Conservation (phyloP, 106 monocot genomes). For the Gastrodia elata region DNA sequence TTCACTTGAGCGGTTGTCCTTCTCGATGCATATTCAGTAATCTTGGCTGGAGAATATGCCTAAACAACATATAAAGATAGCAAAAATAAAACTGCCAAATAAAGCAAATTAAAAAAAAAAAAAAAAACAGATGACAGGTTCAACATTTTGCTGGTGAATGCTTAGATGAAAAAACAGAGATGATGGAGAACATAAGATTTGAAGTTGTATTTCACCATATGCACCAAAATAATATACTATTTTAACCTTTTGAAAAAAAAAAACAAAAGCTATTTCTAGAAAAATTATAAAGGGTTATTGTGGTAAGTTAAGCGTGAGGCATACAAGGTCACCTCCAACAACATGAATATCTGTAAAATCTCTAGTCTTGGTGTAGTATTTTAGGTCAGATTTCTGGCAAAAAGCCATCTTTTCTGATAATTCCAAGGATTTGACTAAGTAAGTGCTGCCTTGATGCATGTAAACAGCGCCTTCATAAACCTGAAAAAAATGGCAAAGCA, state of each 20-base stretch:
- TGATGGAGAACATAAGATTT: no score
- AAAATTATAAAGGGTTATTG: neutral
- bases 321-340: conserved; percentile 71
- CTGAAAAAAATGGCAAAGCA: conserved; percentile 20
- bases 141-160: neutral
- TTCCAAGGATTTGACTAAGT: conserved; percentile 63
- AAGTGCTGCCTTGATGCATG: conserved; percentile 86
- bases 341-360: conserved; percentile 87
- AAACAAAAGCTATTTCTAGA: neutral
- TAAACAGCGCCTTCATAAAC: conserved; percentile 96
- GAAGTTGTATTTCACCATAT: no score
- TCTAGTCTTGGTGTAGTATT: conserved; percentile 89
- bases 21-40: conserved; percentile 16
- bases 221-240: neutral
- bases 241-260: no score
- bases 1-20: conserved; percentile 55
- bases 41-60: conserved; percentile 46
- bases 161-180: no score
- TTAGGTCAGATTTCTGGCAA: conserved; percentile 82
- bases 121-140: neutral
- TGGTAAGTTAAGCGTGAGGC: conserved; percentile 14
- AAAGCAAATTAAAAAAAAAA: neutral
- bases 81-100: neutral
- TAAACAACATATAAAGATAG: conserved; percentile 12
- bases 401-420: conserved; percentile 58